A percentile compares a stretch with the other conserved stretches of the same genome.
phyloP scores from a whole-genome alignment of 352 stramenopile genomes.

The Pythium vanterpoolii region DNA sequence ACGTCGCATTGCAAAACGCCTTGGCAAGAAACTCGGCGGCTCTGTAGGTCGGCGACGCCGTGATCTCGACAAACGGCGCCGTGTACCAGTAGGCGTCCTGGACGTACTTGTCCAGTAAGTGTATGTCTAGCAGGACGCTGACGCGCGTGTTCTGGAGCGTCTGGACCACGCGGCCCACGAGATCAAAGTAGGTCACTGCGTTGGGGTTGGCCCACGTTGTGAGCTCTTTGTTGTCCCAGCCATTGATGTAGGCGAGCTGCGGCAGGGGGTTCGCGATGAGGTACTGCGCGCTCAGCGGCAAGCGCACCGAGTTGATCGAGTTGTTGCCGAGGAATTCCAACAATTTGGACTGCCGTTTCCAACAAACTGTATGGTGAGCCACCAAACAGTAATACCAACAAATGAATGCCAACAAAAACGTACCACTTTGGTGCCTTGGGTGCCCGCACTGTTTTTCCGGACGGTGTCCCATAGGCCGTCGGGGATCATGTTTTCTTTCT shows the following conservation, averaged over 20 bases:
- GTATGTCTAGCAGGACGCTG: constrained; percentile 58
- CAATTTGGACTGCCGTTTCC: constrained; percentile 29
- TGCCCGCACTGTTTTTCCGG: constrained; percentile 31
- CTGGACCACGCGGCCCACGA: constrained; percentile 51
- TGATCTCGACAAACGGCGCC: constrained; percentile 42
- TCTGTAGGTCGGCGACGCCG: constrained; percentile 41
- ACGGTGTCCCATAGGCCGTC: constrained; percentile 47
- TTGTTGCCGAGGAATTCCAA: constrained; percentile 51
- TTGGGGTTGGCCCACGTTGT: constrained; percentile 40
- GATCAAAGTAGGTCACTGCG: constrained; percentile 51
- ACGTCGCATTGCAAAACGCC: constrained; percentile 43
- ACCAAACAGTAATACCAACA: not conserved
- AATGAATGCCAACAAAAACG: constrained; percentile 10
- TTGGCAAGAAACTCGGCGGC: constrained; percentile 41
- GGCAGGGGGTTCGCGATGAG: constrained; percentile 38
- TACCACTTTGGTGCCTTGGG: constrained; percentile 46
- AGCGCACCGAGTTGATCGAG: constrained; percentile 60
- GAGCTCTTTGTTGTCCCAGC: constrained; percentile 62
- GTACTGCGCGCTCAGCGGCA: constrained; percentile 54
- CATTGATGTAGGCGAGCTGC: constrained; percentile 51
- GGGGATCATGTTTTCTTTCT: constrained; percentile 68
- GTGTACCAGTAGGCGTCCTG: constrained; percentile 72
- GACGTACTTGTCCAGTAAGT: constrained; percentile 44
- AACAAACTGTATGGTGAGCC: too few relatives aligned
- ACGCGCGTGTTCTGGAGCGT: constrained; percentile 49